A percentile compares a stretch with the other conserved stretches of the same genome.
Evolutionary conservation across 2,329 filamentous ascomycete genomes (phyloP).

Genomic region (Phialophora expanda): DNA sequence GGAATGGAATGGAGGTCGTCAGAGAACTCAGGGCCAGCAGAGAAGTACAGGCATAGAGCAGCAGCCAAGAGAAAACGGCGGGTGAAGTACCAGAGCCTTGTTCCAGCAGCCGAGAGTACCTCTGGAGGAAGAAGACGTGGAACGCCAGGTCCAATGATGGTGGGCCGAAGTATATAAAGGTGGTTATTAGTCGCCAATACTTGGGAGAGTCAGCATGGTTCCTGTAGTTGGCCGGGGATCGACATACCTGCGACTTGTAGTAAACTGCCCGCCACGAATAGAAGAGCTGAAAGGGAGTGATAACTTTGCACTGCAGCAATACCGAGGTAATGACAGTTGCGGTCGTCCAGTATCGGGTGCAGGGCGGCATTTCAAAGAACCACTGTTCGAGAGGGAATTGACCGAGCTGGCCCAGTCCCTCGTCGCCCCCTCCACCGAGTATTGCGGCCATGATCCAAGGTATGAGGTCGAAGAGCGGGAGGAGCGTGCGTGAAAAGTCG

Average conservation of each 20-base stretch:
- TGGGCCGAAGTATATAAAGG: constrained; percentile 96
- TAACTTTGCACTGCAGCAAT: constrained; percentile 88
- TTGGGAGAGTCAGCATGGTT: constrained; percentile 48
- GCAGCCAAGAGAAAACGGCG: constrained; percentile 92
- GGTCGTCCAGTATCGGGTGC: constrained; percentile 95
- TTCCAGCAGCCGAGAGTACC: constrained; percentile 92
- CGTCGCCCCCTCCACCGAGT: constrained; percentile 33
- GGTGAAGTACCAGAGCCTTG: constrained; percentile 90
- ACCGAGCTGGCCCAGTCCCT: constrained; percentile 49
- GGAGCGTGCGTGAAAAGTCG: constrained; percentile 28
- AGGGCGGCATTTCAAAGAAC: constrained; percentile 98
- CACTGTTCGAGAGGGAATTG: constrained; percentile 88
- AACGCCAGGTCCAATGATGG: constrained; percentile 93
- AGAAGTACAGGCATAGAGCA: constrained; percentile 80
- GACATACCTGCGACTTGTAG: constrained; percentile 80
- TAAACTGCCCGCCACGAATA: constrained; percentile 95
- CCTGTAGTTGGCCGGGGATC: not conserved
- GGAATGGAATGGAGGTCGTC: constrained; percentile 80
- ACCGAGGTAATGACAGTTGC: constrained; percentile 86
- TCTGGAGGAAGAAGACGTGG: constrained; percentile 97
- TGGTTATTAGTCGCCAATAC: constrained; percentile 97
- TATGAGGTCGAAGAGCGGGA: constrained; percentile 27
- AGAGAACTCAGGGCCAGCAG: constrained; percentile 83
- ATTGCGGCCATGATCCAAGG: constrained; percentile 34
- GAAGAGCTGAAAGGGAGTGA: constrained; percentile 94